phyloP scores from a whole-genome alignment of 2,329 filamentous ascomycete genomes.

The Cercospora sp. region DNA sequence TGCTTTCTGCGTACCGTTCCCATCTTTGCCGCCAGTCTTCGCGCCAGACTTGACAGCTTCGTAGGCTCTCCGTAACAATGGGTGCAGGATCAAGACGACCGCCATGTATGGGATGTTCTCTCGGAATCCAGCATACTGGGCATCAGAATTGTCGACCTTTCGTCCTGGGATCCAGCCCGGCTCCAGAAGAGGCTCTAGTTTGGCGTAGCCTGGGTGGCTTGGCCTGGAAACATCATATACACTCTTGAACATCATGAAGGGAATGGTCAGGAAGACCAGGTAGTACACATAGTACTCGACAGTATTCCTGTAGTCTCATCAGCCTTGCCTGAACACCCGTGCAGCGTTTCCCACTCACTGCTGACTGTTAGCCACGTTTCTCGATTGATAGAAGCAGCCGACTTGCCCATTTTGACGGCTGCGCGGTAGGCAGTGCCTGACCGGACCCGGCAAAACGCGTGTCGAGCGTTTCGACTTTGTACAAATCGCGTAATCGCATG shows the following conservation, averaged over 20 bases:
- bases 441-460: constrained; percentile 68
- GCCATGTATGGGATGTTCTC: constrained; percentile 80
- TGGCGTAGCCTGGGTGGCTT: constrained; percentile 79
- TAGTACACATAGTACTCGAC: constrained; percentile 85
- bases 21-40: neutral
- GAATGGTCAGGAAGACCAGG: constrained; percentile 66
- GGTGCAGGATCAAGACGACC: constrained; percentile 73
- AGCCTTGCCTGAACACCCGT: neutral
- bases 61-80: constrained; percentile 72
- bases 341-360: constrained; percentile 10
- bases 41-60: constrained; percentile 44
- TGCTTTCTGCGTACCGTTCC: constrained; percentile 49
- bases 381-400: neutral
- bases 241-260: constrained; percentile 83
- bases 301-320: constrained; percentile 56
- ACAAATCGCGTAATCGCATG: constrained; percentile 44
- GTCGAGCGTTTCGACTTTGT: constrained; percentile 68
- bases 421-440: constrained; percentile 42
- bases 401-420: constrained; percentile 66
- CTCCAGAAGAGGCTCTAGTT: constrained; percentile 69
- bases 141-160: constrained; percentile 87
- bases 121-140: constrained; percentile 83
- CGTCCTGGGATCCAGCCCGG: constrained; percentile 90
- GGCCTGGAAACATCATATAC: constrained; percentile 81
- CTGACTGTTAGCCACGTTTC: constrained; percentile 9